phyloP scores from a whole-genome alignment of 106 monocot genomes.

The Dendrobium catenatum region DNA sequence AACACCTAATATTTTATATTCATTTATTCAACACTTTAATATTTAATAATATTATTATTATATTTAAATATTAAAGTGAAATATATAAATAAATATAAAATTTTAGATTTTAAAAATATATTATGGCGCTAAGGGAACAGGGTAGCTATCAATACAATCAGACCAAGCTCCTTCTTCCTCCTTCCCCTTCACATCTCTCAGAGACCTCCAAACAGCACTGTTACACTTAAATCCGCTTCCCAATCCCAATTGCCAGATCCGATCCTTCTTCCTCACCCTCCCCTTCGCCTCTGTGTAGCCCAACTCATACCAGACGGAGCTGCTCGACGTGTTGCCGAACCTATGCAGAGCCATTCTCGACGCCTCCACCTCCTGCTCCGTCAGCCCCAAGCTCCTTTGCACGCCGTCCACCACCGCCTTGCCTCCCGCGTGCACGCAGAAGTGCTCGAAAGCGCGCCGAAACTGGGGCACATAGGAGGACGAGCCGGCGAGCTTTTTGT shows the following conservation, averaged over 20 bases:
- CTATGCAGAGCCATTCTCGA: constrained; percentile 17
- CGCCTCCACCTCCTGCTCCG: constrained; percentile 18
- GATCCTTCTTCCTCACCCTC: constrained; percentile 10
- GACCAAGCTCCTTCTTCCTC: not conserved
- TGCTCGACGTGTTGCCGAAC: constrained; percentile 29
- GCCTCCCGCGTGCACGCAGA: constrained; percentile 10
- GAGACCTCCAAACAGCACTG: constrained; percentile 20
- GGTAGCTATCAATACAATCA: constrained; percentile 7
- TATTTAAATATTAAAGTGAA: no score
- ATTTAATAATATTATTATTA: no score
- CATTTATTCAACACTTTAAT: no score
- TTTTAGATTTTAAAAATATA: no score
- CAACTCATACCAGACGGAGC: constrained; percentile 28
- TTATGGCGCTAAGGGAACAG: not conserved
- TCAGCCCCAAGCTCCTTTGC: not conserved
- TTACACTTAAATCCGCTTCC: constrained; percentile 46
- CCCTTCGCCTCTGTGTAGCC: constrained; percentile 17
- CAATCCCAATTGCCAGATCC: constrained; percentile 30
- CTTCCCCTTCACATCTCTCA: not conserved
- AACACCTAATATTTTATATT: no score
- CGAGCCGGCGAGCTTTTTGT: not conserved
- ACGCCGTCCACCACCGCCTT: constrained; percentile 3
- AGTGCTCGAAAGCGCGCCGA: not conserved
- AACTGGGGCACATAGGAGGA: not conserved
- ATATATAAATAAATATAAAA: no score